A percentile compares a stretch with the other conserved stretches of the same genome.
Conservation (phyloP, 176 grass and related monocot species). For the Thinopyrum elongatum region DNA sequence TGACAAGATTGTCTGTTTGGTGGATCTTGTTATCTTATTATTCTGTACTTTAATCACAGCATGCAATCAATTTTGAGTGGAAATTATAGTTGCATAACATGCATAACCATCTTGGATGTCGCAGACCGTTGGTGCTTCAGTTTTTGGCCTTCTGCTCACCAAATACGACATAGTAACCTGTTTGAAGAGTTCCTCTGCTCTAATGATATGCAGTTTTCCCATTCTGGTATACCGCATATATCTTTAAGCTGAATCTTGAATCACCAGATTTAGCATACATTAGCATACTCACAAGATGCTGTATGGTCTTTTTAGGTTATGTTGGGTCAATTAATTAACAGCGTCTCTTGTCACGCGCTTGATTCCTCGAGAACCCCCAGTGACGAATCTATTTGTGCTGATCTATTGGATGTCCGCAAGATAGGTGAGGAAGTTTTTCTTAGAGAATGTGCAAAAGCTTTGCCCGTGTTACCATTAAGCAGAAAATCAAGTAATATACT, state of each 20-base stretch:
- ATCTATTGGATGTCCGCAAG: conserved; percentile 65
- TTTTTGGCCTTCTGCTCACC: conserved; percentile 89
- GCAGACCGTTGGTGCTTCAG: conserved; percentile 82
- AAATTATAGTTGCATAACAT: conserved; percentile 26
- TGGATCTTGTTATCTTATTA: not conserved
- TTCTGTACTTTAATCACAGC: conserved; percentile 2
- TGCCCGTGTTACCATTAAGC: not conserved
- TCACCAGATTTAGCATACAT: not conserved
- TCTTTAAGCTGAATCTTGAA: conserved; percentile 21
- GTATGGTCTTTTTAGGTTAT: conserved; percentile 71
- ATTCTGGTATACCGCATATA: conserved; percentile 59
- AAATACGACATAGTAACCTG: conserved; percentile 79
- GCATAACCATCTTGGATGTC: conserved; percentile 18
- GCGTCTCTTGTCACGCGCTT: conserved; percentile 71
- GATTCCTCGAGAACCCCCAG: conserved; percentile 56
- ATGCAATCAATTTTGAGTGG: conserved; percentile 15
- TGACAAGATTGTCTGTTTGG: conserved; percentile 3
- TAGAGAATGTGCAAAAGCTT: not conserved
- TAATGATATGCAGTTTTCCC: conserved; percentile 86
- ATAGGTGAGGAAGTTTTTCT: conserved; percentile 54
- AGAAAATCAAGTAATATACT: not conserved
- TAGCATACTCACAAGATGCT: conserved; percentile 6
- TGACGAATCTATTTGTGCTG: conserved; percentile 54
- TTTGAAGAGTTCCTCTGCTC: conserved; percentile 74
- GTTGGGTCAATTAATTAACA: conserved; percentile 87